Conservation (phyloP, 495 filamentous ascomycete species). For the Annulohypoxylon moriforme region DNA sequence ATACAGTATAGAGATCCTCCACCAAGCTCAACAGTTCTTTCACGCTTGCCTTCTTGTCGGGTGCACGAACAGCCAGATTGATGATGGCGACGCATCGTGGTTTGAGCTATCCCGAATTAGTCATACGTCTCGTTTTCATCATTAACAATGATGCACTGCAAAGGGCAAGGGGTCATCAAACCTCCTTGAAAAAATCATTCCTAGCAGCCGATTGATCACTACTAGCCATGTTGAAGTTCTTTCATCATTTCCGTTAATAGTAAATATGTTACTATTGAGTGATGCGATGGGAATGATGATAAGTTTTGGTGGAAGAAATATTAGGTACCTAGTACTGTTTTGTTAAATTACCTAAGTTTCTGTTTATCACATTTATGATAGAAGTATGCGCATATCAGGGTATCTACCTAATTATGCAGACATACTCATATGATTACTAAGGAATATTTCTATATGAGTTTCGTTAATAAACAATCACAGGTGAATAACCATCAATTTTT, state of each 20-base stretch:
- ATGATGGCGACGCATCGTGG: constrained; percentile 82
- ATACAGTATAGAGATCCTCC: constrained; percentile 62
- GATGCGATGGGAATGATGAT: neutral
- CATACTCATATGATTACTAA: neutral
- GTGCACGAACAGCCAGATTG: constrained; percentile 71
- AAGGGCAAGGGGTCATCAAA: constrained; percentile 27
- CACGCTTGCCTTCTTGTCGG: constrained; percentile 62
- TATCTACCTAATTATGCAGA: neutral
- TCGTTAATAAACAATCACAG: neutral
- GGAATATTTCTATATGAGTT: neutral
- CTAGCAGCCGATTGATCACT: constrained; percentile 38
- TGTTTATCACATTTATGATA: neutral
- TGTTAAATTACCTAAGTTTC: neutral
- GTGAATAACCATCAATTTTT: neutral
- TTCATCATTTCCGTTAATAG: constrained; percentile 22
- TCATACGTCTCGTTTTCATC: neutral
- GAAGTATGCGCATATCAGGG: neutral
- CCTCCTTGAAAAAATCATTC: constrained; percentile 58
- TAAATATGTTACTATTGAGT: neutral
- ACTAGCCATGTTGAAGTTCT: constrained; percentile 38
- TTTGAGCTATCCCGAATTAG: constrained; percentile 68
- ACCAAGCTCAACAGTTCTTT: constrained; percentile 67
- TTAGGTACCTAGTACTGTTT: neutral
- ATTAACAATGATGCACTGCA: neutral
- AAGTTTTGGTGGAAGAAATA: neutral